These are phyloP conservation scores for Solanum pinnatisectum DNA, from an alignment of 257 asterid genomes.

Conservation along the genomic window DNA sequence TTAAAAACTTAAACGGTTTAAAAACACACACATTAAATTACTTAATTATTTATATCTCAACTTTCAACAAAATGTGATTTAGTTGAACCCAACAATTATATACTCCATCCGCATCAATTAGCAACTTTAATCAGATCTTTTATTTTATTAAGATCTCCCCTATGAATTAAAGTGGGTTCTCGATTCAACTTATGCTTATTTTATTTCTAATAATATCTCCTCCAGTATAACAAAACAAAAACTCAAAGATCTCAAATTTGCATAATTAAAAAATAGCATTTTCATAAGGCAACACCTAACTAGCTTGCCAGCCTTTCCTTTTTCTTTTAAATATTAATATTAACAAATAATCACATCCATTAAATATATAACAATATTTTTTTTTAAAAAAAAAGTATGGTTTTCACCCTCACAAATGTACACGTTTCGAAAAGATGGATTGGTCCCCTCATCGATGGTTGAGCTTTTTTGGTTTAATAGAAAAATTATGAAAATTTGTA, in stretches of 20 bases:
- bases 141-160: conserved; percentile 6
- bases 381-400: background rate
- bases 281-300: background rate
- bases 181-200: background rate
- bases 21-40: background rate
- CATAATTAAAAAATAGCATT: background rate
- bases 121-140: background rate
- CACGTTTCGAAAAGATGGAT: background rate
- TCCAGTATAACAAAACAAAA: background rate
- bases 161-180: conserved; percentile 8
- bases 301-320: background rate
- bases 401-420: background rate
- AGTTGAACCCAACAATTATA: background rate
- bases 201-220: background rate
- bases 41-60: background rate
- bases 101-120: background rate
- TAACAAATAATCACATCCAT: background rate
- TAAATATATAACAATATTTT: background rate
- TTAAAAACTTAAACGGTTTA: background rate
- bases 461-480: conserved; percentile 9
- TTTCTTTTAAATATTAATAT: background rate
- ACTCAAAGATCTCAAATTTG: background rate
- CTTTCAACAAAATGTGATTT: background rate
- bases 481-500: background rate
- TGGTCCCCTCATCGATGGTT: conserved; percentile 42